Conservation (phyloP, 805 yeast species). For the Dipodascopsis tothii region DNA sequence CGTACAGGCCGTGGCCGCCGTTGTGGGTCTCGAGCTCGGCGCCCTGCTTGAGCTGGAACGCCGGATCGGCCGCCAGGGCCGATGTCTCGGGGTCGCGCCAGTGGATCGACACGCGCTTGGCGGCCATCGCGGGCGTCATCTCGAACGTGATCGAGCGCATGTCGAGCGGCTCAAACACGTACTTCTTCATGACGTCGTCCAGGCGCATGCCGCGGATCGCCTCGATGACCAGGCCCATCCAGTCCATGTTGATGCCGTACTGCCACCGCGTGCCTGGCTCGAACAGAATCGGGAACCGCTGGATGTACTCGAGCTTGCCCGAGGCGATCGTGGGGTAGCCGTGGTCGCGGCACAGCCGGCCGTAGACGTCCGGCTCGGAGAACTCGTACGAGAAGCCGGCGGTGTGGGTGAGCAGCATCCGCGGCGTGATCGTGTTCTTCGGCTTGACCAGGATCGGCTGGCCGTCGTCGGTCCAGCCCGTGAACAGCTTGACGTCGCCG, state of each 20-base stretch:
- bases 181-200: slow-evolving; percentile 28
- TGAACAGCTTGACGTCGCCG: slow-evolving; percentile 25
- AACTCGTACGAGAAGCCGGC: background rate
- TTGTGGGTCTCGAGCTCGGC: slow-evolving; percentile 30
- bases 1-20: slow-evolving; percentile 40
- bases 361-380: too few species aligned
- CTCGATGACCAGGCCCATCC: slow-evolving; percentile 34
- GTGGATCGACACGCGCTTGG: too few species aligned
- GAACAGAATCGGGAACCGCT: slow-evolving; percentile 30
- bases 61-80: too few species aligned
- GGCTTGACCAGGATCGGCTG: slow-evolving; percentile 26
- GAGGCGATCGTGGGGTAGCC: too few species aligned
- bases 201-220: slow-evolving; percentile 28
- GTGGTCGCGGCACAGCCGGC: too few species aligned
- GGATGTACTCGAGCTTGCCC: too few species aligned
- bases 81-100: too few species aligned
- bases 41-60: too few species aligned
- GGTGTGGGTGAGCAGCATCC: slow-evolving; percentile 34
- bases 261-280: slow-evolving; percentile 36
- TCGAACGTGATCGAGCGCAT: slow-evolving; percentile 27
- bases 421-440: slow-evolving; percentile 31
- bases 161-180: slow-evolving; percentile 31
- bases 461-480: slow-evolving; percentile 24
- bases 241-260: slow-evolving; percentile 33
- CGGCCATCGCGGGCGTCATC: too few species aligned